A percentile compares a stretch with the other conserved stretches of the same genome.
Conservation (phyloP, 1,284 basidiomycete genomes). For the Exsudoporus floridanus region DNA sequence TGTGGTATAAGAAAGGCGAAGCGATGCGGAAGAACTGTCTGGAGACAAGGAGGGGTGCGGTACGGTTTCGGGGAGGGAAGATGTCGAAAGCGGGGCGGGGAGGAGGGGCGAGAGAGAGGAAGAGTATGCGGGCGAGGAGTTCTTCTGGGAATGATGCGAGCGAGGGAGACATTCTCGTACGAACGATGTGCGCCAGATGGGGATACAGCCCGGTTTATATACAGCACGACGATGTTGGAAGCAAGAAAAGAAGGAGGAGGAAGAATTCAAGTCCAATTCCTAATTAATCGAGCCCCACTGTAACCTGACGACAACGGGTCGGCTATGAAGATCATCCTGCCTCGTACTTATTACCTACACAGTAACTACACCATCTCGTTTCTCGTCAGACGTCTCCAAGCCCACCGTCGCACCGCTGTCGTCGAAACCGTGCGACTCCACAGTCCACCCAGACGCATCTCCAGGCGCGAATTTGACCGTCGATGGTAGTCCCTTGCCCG, state of each 20-base stretch:
- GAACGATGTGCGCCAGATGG: not conserved
- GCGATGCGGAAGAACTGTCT: constrained; percentile 51
- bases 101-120: constrained; percentile 36
- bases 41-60: constrained; percentile 48
- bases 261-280: constrained; percentile 10
- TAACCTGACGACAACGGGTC: constrained; percentile 9
- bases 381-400: not conserved
- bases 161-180: constrained; percentile 11
- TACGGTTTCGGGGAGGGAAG: constrained; percentile 23
- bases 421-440: not conserved
- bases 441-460: not conserved
- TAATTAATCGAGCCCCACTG: constrained; percentile 9
- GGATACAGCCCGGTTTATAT: constrained; percentile 10
- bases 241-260: not conserved
- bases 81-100: constrained; percentile 36
- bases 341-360: not conserved
- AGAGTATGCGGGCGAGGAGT: constrained; percentile 52
- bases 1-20: constrained; percentile 51
- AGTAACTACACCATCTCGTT: constrained; percentile 3
- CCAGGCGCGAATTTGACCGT: constrained; percentile 14
- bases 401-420: not conserved
- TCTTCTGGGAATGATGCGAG: constrained; percentile 55
- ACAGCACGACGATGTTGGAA: not conserved
- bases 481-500: not conserved
- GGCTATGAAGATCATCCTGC: too few species aligned